Conservation (phyloP, 2,329 filamentous ascomycete species). For the Mycosphaerelloides madeirae region DNA sequence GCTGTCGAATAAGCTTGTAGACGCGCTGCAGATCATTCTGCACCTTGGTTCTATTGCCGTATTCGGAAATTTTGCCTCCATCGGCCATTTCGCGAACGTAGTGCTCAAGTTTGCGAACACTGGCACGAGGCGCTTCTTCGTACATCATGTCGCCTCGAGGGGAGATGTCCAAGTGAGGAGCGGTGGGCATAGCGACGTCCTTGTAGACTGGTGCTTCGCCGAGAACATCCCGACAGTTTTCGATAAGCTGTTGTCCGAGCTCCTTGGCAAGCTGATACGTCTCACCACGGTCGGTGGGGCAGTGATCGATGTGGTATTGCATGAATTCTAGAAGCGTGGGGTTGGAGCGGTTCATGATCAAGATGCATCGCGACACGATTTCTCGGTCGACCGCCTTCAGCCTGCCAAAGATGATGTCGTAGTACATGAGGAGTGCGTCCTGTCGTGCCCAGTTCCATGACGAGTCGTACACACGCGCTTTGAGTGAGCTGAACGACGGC, state of each 20-base stretch:
- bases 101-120: constrained; percentile 94
- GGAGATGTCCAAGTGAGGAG: constrained; percentile 87
- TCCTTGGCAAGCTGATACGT: constrained; percentile 97
- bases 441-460: constrained; percentile 99
- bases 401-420: constrained; percentile 95
- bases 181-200: constrained; percentile 88
- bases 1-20: constrained; percentile 97
- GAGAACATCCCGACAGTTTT: constrained; percentile 94
- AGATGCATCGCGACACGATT: constrained; percentile 97
- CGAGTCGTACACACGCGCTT: constrained; percentile 94
- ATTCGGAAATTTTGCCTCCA: constrained; percentile 96
- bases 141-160: constrained; percentile 89
- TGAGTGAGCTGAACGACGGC: constrained; percentile 86
- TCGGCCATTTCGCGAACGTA: constrained; percentile 99
- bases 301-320: constrained; percentile 99
- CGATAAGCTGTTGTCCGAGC: constrained; percentile 85
- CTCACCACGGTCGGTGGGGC: constrained; percentile 91
- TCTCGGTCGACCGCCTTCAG: constrained; percentile 91
- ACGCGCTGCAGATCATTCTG: constrained; percentile 92
- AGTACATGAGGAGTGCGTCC: constrained; percentile 97
- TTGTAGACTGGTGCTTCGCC: constrained; percentile 84
- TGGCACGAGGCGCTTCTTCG: constrained; percentile 77
- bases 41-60: constrained; percentile 96
- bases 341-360: constrained; percentile 98
- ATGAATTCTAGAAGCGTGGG: constrained; percentile 95